Conservation (phyloP, 805 yeast genomes). For the Teunomyces stri region DNA sequence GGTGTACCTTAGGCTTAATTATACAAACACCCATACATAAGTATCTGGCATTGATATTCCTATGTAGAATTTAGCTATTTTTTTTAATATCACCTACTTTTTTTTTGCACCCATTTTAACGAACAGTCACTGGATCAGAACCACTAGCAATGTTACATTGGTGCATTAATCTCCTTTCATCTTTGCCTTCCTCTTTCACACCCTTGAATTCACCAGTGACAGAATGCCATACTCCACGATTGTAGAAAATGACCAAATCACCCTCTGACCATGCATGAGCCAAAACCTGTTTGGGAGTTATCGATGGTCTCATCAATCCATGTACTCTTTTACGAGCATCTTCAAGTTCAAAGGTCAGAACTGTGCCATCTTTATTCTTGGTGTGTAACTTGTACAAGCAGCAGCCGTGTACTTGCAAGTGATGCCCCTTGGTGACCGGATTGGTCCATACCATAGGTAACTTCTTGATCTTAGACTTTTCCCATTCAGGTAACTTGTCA, state of each 20-base stretch:
- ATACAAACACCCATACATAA: too few species aligned
- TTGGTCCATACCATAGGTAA: conserved; percentile 92
- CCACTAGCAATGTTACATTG: conserved; percentile 92
- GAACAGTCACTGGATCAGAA: conserved; percentile 48
- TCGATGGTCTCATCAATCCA: conserved; percentile 81
- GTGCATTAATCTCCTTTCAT: conserved; percentile 84
- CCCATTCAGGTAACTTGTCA: conserved; percentile 80
- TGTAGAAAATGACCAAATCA: conserved; percentile 81
- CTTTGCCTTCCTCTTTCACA: conserved; percentile 42
- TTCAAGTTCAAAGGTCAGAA: conserved; percentile 52
- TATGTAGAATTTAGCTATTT: background rate
- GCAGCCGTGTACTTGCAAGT: conserved; percentile 85
- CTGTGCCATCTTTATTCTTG: conserved; percentile 50
- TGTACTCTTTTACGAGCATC: conserved; percentile 75
- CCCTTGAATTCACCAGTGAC: conserved; percentile 83
- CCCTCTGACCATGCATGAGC: conserved; percentile 84
- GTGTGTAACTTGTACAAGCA: conserved; percentile 67
- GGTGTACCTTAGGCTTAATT: too few species aligned
- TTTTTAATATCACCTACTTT: background rate
- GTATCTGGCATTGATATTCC: background rate
- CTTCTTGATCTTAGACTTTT: conserved; percentile 68
- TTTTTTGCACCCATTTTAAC: background rate
- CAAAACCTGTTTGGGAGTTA: conserved; percentile 68
- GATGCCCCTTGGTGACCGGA: conserved; percentile 79
- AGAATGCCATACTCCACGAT: conserved; percentile 89